Evolutionary conservation across 2,329 filamentous ascomycete genomes (phyloP).

Genomic region (Leptographium galeiforme): DNA sequence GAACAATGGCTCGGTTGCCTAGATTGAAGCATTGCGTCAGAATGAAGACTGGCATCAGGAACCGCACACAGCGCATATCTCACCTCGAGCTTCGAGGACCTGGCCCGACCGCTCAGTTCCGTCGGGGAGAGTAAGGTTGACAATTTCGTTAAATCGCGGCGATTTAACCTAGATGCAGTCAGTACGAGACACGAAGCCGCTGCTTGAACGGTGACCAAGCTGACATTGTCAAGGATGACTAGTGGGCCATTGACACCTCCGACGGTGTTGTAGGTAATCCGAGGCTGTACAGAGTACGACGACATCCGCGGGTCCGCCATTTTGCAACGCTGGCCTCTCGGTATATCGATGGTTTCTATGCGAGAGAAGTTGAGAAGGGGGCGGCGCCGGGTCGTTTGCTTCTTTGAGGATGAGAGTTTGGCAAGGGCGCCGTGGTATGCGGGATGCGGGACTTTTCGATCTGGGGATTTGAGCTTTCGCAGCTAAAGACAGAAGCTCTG

Average conservation of each 20-base stretch:
- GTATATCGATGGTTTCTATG: not conserved
- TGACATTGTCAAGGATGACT: slow-evolving; percentile 91
- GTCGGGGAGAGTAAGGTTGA: slow-evolving; percentile 89
- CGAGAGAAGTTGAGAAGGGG: not conserved
- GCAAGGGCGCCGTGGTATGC: not conserved
- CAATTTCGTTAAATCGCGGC: slow-evolving; percentile 94
- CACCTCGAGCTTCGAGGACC: slow-evolving; percentile 93
- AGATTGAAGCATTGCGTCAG: not conserved
- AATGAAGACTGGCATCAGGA: not conserved
- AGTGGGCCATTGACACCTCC: slow-evolving; percentile 95
- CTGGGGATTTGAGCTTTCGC: slow-evolving; percentile 2
- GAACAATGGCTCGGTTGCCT: slow-evolving; percentile 91
- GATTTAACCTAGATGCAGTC: slow-evolving; percentile 68
- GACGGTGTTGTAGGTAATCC: slow-evolving; percentile 92
- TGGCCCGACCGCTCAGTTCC: slow-evolving; percentile 87
- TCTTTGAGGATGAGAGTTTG: not conserved
- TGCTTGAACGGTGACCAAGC: slow-evolving; percentile 15
- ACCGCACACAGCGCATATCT: not conserved
- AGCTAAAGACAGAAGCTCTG: not conserved
- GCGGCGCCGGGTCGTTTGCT: not conserved
- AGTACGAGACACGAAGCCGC: slow-evolving; percentile 4
- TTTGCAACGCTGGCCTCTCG: not conserved
- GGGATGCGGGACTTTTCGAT: slow-evolving; percentile 7
- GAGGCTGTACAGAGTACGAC: slow-evolving; percentile 45
- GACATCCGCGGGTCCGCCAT: slow-evolving; percentile 46